These are phyloP conservation scores for Mycena leptocephala DNA, from an alignment of 768 basidiomycete genomes.

Conservation along the genomic window DNA sequence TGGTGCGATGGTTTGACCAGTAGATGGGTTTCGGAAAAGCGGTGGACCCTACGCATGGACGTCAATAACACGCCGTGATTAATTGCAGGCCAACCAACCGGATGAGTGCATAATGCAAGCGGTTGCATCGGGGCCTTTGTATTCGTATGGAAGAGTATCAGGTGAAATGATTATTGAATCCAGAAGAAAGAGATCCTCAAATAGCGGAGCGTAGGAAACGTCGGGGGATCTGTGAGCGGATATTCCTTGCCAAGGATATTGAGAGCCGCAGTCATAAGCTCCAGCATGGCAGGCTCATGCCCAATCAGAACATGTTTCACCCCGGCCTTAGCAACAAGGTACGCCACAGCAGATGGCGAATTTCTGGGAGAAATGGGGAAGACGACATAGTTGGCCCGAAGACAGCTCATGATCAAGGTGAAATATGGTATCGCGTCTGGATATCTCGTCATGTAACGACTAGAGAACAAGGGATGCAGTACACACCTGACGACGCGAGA, in stretches of 20 bases:
- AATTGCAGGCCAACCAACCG: conserved; percentile 24
- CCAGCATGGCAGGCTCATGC: conserved; percentile 41
- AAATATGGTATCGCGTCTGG: conserved; percentile 55
- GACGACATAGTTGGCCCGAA: conserved; percentile 53
- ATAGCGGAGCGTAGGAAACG: conserved; percentile 38
- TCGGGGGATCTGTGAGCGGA: conserved; percentile 19
- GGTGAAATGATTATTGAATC: background rate
- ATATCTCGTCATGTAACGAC: background rate
- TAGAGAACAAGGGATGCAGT: conserved; percentile 17
- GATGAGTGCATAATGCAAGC: conserved; percentile 53
- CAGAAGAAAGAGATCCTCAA: conserved; percentile 39
- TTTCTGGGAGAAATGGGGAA: conserved; percentile 60
- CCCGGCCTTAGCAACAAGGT: conserved; percentile 43
- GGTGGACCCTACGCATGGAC: conserved; percentile 40
- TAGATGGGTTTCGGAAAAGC: conserved; percentile 45
- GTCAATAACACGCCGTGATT: background rate
- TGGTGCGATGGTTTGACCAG: conserved; percentile 27
- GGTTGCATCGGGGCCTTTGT: conserved; percentile 19
- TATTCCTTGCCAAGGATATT: conserved; percentile 32
- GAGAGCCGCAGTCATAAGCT: conserved; percentile 37
- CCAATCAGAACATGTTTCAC: conserved; percentile 45
- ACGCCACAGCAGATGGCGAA: conserved; percentile 58
- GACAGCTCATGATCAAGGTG: conserved; percentile 47
- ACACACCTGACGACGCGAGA: conserved; percentile 25
- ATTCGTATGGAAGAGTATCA: conserved; percentile 26